phyloP scores from a whole-genome alignment of 148 eudicot species.

The Chenopodium album region DNA sequence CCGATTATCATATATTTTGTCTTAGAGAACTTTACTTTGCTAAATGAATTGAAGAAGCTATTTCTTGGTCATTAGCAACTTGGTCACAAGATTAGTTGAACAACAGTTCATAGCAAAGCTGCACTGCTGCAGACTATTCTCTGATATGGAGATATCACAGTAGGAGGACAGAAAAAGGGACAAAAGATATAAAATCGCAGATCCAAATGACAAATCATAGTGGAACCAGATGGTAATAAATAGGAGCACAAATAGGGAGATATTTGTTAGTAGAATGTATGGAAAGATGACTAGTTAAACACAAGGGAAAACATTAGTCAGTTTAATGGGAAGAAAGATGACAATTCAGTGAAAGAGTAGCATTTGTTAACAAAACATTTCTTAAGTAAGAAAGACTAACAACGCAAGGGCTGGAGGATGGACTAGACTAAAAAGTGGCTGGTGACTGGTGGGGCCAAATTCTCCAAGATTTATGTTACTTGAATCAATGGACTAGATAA shows the following conservation, averaged over 20 bases:
- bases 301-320: not conserved
- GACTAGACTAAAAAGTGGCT: not conserved
- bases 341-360: no score
- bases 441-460: not conserved
- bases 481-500: not conserved
- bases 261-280: not conserved
- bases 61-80: no score
- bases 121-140: not conserved
- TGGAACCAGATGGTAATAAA: not conserved
- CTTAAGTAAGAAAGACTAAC: not conserved
- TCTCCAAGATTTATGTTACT: not conserved
- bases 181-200: no score
- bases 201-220: not conserved
- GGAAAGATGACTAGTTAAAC: not conserved
- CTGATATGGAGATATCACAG: not conserved
- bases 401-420: not conserved
- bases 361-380: not conserved
- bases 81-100: not conserved
- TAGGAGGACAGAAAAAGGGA: not conserved
- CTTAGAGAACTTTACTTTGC: not conserved
- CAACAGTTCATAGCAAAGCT: not conserved
- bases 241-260: not conserved
- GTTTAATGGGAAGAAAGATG: no score
- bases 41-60: not conserved
- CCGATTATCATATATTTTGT: not conserved